A percentile compares a stretch with the other conserved stretches of the same genome.
phyloP scores from a whole-genome alignment of 2,329 filamentous ascomycete genomes.

The Neonectria coccinea region DNA sequence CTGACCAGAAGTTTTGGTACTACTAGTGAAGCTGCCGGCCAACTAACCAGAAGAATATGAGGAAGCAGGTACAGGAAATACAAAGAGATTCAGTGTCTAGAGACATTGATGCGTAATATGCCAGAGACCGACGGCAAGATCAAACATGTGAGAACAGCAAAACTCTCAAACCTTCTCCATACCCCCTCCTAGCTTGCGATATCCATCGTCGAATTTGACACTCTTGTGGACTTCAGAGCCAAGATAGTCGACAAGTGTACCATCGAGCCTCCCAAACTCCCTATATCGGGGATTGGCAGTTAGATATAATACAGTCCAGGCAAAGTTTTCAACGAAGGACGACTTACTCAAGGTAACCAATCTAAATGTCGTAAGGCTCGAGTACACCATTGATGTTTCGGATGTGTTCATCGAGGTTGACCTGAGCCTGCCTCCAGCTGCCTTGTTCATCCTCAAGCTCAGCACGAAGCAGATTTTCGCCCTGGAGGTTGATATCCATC shows the following conservation, averaged over 20 bases:
- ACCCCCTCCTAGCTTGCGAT: neutral
- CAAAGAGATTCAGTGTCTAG: neutral
- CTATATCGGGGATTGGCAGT: neutral
- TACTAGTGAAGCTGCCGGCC: neutral
- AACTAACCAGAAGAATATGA: neutral
- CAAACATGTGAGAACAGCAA: no score
- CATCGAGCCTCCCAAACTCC: neutral
- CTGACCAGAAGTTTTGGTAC: neutral
- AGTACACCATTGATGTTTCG: neutral
- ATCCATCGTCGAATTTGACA: neutral
- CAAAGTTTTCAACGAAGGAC: neutral
- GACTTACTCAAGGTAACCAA: neutral
- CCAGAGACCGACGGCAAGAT: neutral
- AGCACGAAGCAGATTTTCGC: neutral
- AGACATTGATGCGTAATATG: neutral
- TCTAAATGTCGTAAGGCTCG: neutral
- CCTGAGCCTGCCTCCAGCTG: neutral
- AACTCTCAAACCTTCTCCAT: neutral
- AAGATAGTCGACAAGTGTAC: neutral
- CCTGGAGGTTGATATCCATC: neutral
- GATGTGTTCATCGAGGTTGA: slow-evolving; percentile 1
- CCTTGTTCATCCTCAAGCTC: neutral
- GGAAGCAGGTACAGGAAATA: neutral
- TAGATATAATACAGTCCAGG: neutral
- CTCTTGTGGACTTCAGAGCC: neutral